These are phyloP conservation scores for Globisporangium splendens DNA, from an alignment of 352 stramenopile species.

Conservation along the genomic window DNA sequence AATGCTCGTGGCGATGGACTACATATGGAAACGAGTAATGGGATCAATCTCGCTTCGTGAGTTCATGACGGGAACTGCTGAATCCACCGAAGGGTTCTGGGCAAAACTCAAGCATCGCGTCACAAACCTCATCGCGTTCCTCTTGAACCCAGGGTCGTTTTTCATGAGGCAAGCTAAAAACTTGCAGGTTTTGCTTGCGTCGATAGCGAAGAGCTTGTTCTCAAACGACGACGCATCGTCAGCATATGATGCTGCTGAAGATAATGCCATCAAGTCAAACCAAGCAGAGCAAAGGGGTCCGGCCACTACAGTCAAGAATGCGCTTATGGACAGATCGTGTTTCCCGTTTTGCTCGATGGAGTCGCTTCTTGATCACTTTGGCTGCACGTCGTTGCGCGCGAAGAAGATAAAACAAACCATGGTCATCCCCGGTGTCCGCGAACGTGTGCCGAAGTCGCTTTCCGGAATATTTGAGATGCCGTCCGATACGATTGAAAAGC, in stretches of 20 bases:
- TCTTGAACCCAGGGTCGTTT: constrained; percentile 16
- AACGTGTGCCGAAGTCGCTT: constrained; percentile 11
- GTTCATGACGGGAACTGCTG: constrained; percentile 24
- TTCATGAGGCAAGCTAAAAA: constrained; percentile 16
- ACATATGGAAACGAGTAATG: constrained; percentile 38
- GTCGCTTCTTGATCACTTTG: constrained; percentile 32
- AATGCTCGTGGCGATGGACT: constrained; percentile 33
- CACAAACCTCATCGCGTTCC: constrained; percentile 2
- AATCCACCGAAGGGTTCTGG: constrained; percentile 17
- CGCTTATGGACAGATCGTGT: constrained; percentile 7
- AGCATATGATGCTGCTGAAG: neutral
- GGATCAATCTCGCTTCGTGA: constrained; percentile 17
- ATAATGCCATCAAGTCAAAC: neutral
- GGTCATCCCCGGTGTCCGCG: constrained; percentile 12
- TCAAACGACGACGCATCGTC: neutral
- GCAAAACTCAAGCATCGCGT: constrained; percentile 14
- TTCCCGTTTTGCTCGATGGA: constrained; percentile 30
- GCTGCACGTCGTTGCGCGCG: constrained; percentile 16
- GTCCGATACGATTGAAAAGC: constrained; percentile 2
- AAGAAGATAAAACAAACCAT: constrained; percentile 34
- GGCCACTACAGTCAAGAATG: neutral
- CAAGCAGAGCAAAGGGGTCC: neutral
- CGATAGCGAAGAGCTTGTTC: constrained; percentile 2
- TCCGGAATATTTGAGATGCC: constrained; percentile 2
- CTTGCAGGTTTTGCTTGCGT: constrained; percentile 2